Evolutionary conservation across 2,329 filamentous ascomycete genomes (phyloP).

Genomic region (Madurella fahalii): DNA sequence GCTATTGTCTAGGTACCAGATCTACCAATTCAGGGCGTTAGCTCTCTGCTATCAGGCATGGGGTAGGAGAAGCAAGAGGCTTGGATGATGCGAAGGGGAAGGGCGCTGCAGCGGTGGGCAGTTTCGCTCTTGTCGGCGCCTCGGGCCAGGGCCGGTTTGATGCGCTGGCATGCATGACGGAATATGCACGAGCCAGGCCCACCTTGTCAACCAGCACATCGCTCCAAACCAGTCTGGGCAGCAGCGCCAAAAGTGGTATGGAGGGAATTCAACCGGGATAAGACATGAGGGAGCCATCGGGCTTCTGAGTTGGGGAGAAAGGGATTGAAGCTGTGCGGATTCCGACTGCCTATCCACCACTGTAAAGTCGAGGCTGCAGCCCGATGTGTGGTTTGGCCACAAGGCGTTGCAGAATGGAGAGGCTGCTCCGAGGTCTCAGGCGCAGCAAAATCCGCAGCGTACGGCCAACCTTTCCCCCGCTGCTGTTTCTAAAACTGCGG

Average conservation of each 20-base stretch:
- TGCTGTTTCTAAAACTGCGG: constrained; percentile 8
- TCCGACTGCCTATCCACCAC: constrained; percentile 8
- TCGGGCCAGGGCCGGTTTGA: constrained; percentile 42
- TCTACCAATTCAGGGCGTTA: constrained; percentile 42
- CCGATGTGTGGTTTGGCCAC: constrained; percentile 2
- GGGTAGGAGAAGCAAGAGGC: constrained; percentile 29
- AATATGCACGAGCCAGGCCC: constrained; percentile 51
- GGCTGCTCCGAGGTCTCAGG: not conserved
- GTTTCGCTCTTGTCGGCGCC: constrained; percentile 35
- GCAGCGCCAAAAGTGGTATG: constrained; percentile 21
- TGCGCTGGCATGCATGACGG: constrained; percentile 58
- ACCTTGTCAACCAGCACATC: constrained; percentile 44
- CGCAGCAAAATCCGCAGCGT: not conserved
- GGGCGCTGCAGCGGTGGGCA: constrained; percentile 29
- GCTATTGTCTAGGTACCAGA: constrained; percentile 30
- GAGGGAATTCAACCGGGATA: constrained; percentile 8
- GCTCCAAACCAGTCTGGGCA: constrained; percentile 25
- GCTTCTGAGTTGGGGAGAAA: not conserved
- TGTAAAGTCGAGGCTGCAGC: constrained; percentile 12
- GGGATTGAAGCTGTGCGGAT: constrained; percentile 1
- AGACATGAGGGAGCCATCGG: constrained; percentile 5
- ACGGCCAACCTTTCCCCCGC: constrained; percentile 11
- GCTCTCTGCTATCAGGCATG: constrained; percentile 32
- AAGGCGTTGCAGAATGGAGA: not conserved
- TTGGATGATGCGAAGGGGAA: constrained; percentile 35